These are phyloP conservation scores for Fusarium mundagurra DNA, from an alignment of 2,329 filamentous ascomycete genomes.

Conservation along the genomic window DNA sequence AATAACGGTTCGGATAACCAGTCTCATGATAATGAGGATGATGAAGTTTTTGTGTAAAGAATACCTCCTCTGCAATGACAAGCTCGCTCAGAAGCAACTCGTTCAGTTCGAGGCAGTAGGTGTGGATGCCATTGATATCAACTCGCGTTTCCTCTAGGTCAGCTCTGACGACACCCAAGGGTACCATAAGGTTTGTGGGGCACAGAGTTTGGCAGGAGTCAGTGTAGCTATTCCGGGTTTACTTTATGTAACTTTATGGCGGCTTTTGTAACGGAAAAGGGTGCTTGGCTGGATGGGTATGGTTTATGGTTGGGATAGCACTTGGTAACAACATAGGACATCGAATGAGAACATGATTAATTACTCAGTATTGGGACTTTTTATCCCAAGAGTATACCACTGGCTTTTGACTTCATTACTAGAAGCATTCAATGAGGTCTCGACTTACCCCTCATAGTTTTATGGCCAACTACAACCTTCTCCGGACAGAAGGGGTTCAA, in stretches of 20 bases:
- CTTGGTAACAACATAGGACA: constrained; percentile 19
- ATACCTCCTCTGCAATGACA: neutral
- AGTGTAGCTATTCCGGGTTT: neutral
- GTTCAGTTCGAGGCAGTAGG: neutral
- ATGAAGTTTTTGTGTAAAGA: neutral
- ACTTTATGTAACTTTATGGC: neutral
- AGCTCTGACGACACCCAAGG: neutral
- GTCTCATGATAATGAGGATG: constrained; percentile 44
- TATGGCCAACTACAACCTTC: neutral
- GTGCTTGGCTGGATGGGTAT: neutral
- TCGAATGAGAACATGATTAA: constrained; percentile 30
- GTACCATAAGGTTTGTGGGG: neutral
- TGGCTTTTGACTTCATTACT: no score
- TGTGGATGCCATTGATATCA: neutral
- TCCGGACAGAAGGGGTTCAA: no score
- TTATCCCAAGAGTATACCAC: no score
- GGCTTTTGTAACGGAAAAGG: constrained; percentile 23
- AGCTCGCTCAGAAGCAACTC: neutral
- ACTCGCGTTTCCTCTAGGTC: neutral
- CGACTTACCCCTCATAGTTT: neutral
- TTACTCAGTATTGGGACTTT: neutral
- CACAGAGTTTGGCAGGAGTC: neutral
- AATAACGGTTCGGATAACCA: constrained; percentile 52
- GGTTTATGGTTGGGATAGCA: constrained; percentile 17
- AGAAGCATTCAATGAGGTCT: neutral